Evolutionary conservation across 2,329 filamentous ascomycete genomes (phyloP).

Genomic region (Geosmithia putterillii): DNA sequence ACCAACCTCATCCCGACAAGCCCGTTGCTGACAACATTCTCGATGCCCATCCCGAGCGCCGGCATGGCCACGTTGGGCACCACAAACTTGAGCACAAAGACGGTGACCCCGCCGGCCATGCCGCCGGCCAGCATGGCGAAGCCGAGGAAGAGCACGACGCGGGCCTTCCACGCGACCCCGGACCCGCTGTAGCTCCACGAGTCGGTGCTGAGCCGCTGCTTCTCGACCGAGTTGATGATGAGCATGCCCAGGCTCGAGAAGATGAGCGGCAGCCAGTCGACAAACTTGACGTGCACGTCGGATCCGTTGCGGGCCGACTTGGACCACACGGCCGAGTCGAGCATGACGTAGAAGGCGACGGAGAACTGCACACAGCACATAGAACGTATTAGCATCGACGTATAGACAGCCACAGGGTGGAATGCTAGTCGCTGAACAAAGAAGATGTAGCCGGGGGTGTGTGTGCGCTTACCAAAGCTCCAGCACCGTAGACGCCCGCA

Average conservation of each 20-base stretch:
- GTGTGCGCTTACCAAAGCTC: constrained; percentile 40
- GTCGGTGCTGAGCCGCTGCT: constrained; percentile 51
- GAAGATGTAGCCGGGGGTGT: background rate
- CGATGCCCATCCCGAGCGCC: constrained; percentile 50
- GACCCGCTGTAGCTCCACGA: constrained; percentile 49
- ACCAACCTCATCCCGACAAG: constrained; percentile 48
- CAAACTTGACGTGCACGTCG: constrained; percentile 48
- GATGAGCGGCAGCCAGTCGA: constrained; percentile 59
- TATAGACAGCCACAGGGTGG: background rate
- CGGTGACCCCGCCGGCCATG: constrained; percentile 57
- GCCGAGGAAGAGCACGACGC: constrained; percentile 54
- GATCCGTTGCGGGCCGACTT: constrained; percentile 47
- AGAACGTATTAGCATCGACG: background rate
- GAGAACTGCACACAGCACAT: no score
- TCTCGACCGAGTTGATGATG: constrained; percentile 60
- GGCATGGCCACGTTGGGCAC: constrained; percentile 46
- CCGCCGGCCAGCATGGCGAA: constrained; percentile 54
- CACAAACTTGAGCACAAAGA: constrained; percentile 53
- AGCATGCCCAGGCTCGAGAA: constrained; percentile 57
- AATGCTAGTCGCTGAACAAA: no score
- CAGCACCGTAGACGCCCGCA: constrained; percentile 49
- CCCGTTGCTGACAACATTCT: constrained; percentile 54
- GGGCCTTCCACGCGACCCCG: constrained; percentile 56
- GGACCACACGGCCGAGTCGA: constrained; percentile 57
- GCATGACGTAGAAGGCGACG: constrained; percentile 55